These are phyloP conservation scores for Aureobasidium sp. DNA, from an alignment of 2,329 filamentous ascomycete genomes.

Conservation along the genomic window DNA sequence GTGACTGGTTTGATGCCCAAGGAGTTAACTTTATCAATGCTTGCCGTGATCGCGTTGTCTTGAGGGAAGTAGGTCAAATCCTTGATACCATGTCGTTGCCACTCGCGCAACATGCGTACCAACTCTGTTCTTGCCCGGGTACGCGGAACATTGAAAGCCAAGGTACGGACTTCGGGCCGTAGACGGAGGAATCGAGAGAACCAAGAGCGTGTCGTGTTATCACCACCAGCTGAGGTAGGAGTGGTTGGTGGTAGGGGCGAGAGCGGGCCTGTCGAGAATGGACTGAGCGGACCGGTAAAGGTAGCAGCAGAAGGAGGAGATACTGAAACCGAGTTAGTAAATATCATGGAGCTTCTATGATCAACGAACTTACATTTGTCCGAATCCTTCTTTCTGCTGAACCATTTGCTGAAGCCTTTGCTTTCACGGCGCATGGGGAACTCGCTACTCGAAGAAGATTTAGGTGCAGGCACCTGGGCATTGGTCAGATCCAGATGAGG, in stretches of 20 bases:
- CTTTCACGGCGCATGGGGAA: constrained; percentile 32
- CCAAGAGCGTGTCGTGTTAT: constrained; percentile 59
- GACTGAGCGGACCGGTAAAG: neutral
- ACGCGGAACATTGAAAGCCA: constrained; percentile 68
- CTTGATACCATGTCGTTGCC: constrained; percentile 66
- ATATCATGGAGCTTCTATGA: constrained; percentile 21
- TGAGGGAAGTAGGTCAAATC: constrained; percentile 72
- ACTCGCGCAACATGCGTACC: constrained; percentile 64
- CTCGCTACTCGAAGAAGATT: constrained; percentile 29
- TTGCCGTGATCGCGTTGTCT: constrained; percentile 70
- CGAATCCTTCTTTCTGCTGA: constrained; percentile 36
- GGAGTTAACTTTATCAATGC: constrained; percentile 67
- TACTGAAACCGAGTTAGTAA: constrained; percentile 22
- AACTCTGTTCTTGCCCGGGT: constrained; percentile 70
- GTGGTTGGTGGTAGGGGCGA: constrained; percentile 27
- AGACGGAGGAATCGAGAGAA: constrained; percentile 81
- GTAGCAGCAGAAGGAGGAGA: constrained; percentile 9
- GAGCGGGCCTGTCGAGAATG: constrained; percentile 8
- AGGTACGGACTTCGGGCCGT: constrained; percentile 66
- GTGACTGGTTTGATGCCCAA: constrained; percentile 79
- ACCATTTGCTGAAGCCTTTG: constrained; percentile 42
- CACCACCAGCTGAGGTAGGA: constrained; percentile 17
- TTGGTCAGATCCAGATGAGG: constrained; percentile 17
- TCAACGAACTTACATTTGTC: constrained; percentile 29
- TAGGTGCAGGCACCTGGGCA: constrained; percentile 6